phyloP scores from a whole-genome alignment of 768 basidiomycete species.

The Pisolithus microcarpus region DNA sequence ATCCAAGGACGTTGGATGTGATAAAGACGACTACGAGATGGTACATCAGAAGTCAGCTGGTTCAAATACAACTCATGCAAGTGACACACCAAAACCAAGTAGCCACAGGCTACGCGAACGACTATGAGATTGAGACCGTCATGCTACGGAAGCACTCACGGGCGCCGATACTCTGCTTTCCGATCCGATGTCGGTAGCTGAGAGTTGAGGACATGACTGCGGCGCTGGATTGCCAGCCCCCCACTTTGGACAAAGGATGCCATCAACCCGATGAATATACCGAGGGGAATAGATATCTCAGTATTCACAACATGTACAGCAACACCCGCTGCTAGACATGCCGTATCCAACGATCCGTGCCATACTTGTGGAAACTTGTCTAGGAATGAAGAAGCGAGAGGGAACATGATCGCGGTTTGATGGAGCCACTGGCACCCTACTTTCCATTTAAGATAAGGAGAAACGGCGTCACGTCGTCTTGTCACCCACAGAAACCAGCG shows the following conservation, averaged over 20 bases:
- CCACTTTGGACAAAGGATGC: slow-evolving; percentile 87
- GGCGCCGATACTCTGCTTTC: slow-evolving; percentile 68
- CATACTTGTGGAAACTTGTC: background rate
- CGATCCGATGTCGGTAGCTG: slow-evolving; percentile 55
- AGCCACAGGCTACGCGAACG: slow-evolving; percentile 68
- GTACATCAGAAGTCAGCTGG: slow-evolving; percentile 1
- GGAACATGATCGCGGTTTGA: background rate
- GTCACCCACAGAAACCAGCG: background rate
- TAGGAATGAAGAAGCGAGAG: background rate
- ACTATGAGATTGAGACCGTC: background rate
- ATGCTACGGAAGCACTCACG: slow-evolving; percentile 40
- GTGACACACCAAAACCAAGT: slow-evolving; percentile 57
- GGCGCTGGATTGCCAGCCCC: slow-evolving; percentile 87
- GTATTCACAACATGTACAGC: slow-evolving; percentile 7
- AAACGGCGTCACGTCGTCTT: no score
- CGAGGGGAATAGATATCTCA: slow-evolving; percentile 34
- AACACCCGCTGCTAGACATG: background rate
- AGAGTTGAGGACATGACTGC: slow-evolving; percentile 85
- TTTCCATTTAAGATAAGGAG: slow-evolving; percentile 2
- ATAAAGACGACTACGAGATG: slow-evolving; percentile 57
- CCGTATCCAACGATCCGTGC: background rate
- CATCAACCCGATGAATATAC: slow-evolving; percentile 57
- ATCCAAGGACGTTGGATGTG: slow-evolving; percentile 81
- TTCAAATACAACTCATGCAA: background rate
- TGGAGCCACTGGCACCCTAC: background rate